phyloP scores from a whole-genome alignment of 2,329 filamentous ascomycete genomes.

The Rhynchosporium graminicola region DNA sequence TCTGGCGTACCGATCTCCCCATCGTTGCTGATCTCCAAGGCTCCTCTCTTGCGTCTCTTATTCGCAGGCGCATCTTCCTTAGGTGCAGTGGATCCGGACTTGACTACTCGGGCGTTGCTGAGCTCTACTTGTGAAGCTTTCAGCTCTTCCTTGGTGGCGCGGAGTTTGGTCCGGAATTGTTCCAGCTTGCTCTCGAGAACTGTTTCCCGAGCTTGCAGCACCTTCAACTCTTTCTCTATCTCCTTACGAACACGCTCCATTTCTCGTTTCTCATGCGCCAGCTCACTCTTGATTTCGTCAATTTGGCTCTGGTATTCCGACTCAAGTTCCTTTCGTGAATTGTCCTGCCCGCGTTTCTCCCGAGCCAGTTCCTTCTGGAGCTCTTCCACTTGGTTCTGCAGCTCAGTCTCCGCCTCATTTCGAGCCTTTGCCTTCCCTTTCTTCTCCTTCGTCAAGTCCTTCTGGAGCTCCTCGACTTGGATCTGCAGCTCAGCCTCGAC shows the following conservation, averaged over 20 bases:
- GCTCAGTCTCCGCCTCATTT: constrained; percentile 39
- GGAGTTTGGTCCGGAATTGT: constrained; percentile 50
- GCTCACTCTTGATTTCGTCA: constrained; percentile 43
- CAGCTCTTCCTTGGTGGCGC: constrained; percentile 69
- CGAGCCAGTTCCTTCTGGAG: constrained; percentile 45
- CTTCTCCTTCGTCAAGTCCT: constrained; percentile 44
- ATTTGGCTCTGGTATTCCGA: constrained; percentile 45
- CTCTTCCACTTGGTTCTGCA: constrained; percentile 46
- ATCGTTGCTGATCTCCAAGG: constrained; percentile 46
- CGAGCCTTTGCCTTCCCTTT: constrained; percentile 45
- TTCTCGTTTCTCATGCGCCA: constrained; percentile 40
- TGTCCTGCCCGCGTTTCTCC: constrained; percentile 42
- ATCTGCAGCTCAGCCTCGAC: constrained; percentile 38
- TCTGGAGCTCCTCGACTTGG: constrained; percentile 39
- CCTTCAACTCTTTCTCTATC: constrained; percentile 50
- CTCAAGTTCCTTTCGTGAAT: constrained; percentile 26
- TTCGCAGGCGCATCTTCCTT: constrained; percentile 31
- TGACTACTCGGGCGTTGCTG: constrained; percentile 41
- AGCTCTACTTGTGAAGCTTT: constrained; percentile 59
- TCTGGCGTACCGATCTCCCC: constrained; percentile 54
- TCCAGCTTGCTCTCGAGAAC: constrained; percentile 71
- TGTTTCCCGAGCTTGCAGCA: constrained; percentile 62
- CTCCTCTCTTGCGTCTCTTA: constrained; percentile 46
- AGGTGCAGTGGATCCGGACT: constrained; percentile 24
- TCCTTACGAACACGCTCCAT: constrained; percentile 35